Conservation (phyloP, 2,329 filamentous ascomycete species). For the Aspergillus brunneoviolaceus region DNA sequence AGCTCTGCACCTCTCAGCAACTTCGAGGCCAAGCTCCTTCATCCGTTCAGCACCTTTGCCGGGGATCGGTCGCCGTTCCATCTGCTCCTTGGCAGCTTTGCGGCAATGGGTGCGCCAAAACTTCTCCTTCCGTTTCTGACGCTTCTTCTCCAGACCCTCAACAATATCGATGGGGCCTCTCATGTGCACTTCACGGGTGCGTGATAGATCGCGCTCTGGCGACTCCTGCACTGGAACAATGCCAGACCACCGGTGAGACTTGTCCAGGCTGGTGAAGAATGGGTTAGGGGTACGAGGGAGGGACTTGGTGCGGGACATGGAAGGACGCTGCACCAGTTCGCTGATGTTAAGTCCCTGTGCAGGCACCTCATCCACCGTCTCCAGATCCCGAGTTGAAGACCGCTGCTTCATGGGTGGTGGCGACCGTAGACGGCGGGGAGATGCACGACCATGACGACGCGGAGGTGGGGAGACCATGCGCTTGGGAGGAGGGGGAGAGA, state of each 20-base stretch:
- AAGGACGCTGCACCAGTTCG: conserved; percentile 61
- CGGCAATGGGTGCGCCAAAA: conserved; percentile 86
- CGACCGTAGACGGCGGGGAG: conserved; percentile 69
- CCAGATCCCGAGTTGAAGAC: conserved; percentile 47
- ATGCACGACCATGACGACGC: conserved; percentile 53
- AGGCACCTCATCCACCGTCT: conserved; percentile 41
- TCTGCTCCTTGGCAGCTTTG: conserved; percentile 69
- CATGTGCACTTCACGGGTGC: conserved; percentile 61
- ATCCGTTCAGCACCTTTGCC: conserved; percentile 91
- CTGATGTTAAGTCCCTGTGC: conserved; percentile 53
- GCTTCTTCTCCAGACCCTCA: conserved; percentile 92
- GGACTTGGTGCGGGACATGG: conserved; percentile 77
- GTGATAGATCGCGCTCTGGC: conserved; percentile 35
- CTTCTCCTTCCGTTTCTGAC: conserved; percentile 89
- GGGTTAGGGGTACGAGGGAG: conserved; percentile 75
- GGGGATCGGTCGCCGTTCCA: conserved; percentile 64
- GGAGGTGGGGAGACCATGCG: conserved; percentile 54
- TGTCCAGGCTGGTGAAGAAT: conserved; percentile 52
- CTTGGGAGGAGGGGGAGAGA: conserved; percentile 49
- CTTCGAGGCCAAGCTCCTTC: conserved; percentile 84
- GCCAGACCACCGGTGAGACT: conserved; percentile 32
- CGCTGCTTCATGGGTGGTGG: conserved; percentile 60
- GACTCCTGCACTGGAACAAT: conserved; percentile 37
- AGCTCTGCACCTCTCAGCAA: conserved; percentile 77
- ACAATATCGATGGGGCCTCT: conserved; percentile 97